These are phyloP conservation scores for Coniferiporia weirii DNA, from an alignment of 1,284 basidiomycete genomes.

Conservation along the genomic window DNA sequence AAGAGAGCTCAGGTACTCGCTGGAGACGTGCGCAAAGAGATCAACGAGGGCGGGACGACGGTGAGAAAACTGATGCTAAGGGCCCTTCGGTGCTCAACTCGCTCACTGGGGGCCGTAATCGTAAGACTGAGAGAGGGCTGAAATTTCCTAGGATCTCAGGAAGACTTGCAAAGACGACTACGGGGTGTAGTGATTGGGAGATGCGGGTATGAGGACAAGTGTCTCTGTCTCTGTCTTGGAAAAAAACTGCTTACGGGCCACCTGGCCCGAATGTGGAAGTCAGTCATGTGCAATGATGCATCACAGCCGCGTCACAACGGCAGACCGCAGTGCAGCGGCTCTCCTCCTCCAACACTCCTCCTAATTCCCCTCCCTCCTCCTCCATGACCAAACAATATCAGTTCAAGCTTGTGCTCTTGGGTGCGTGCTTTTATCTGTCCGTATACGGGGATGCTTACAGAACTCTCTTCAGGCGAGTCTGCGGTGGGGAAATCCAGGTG, in stretches of 20 bases:
- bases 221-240: too few species aligned
- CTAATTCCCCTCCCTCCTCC: conserved; percentile 21
- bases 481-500: conserved; percentile 96
- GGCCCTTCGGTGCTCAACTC: conserved; percentile 6
- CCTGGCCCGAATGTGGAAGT: not conserved
- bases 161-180: too few species aligned
- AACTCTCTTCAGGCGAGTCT: conserved; percentile 69
- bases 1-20: conserved; percentile 4
- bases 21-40: conserved; percentile 1
- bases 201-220: conserved; percentile 12
- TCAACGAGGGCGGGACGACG: not conserved
- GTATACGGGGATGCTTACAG: conserved; percentile 7
- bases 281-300: not conserved
- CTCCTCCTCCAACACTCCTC: conserved; percentile 17
- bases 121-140: not conserved
- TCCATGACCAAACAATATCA: conserved; percentile 80
- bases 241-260: too few species aligned
- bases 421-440: conserved; percentile 37
- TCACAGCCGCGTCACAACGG: not conserved
- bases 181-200: conserved; percentile 22
- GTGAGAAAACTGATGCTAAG: conserved; percentile 3
- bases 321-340: not conserved
- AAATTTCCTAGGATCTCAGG: not conserved
- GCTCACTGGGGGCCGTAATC: not conserved
- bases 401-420: conserved; percentile 89